These are phyloP conservation scores for Penicillium simplicissimum DNA, from an alignment of 495 filamentous ascomycete genomes.

Conservation along the genomic window DNA sequence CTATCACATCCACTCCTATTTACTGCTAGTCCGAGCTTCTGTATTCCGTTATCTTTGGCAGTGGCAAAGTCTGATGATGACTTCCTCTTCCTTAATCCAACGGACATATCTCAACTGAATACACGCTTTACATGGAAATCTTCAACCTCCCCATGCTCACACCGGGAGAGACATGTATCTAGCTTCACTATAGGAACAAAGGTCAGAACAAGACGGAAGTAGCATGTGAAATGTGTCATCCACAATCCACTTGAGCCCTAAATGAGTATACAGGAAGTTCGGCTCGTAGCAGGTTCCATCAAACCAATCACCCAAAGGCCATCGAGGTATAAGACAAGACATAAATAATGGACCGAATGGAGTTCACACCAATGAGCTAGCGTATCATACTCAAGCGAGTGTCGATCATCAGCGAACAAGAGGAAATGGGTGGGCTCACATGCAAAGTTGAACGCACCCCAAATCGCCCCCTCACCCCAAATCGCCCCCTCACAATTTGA, in stretches of 20 bases:
- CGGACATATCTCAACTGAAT: not conserved
- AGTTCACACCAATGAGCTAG: not conserved
- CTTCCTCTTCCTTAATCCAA: not conserved
- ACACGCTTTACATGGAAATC: not conserved
- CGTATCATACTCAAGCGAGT: not conserved
- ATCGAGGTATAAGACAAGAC: not conserved
- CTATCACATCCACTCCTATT: not conserved
- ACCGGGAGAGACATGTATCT: not conserved
- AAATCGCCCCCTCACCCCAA: slow-evolving; percentile 15
- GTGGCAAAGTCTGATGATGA: not conserved
- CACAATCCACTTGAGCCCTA: not conserved
- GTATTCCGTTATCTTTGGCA: not conserved
- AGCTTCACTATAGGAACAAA: not conserved
- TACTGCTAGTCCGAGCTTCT: not conserved
- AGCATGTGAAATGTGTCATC: slow-evolving; percentile 2
- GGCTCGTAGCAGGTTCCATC: slow-evolving; percentile 2
- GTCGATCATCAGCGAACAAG: slow-evolving; percentile 5
- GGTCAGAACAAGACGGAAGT: not conserved
- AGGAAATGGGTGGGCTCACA: slow-evolving; percentile 15
- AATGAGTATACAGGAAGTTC: slow-evolving; percentile 1
- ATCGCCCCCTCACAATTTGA: slow-evolving; percentile 16
- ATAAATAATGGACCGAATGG: not conserved
- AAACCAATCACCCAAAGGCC: slow-evolving; percentile 3
- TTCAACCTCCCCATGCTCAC: not conserved
- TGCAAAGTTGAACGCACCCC: slow-evolving; percentile 5